phyloP scores from a whole-genome alignment of 257 asterid genomes.

The Gardenia jasminoides region DNA sequence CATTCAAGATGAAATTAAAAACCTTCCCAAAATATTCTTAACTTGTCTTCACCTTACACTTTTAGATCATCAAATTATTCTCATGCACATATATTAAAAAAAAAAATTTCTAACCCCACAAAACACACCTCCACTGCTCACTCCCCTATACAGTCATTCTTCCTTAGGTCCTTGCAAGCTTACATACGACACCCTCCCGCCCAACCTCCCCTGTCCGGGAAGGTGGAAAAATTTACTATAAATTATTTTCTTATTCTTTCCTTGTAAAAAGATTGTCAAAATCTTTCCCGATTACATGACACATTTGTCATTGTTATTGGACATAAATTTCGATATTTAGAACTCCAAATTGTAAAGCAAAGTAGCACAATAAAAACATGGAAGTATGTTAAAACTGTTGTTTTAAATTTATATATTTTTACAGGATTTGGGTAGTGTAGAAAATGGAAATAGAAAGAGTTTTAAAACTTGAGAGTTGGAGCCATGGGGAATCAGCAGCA shows the following conservation, averaged over 20 bases:
- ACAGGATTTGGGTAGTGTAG: conserved; percentile 23
- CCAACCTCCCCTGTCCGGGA: background rate
- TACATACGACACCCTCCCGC: background rate
- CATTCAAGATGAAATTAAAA: too few relatives aligned
- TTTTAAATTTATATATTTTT: background rate
- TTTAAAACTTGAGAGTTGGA: conserved; percentile 15
- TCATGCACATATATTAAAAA: background rate
- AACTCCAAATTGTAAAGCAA: conserved; percentile 7
- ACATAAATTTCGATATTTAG: background rate
- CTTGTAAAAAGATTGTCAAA: background rate
- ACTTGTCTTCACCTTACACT: background rate
- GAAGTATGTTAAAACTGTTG: background rate
- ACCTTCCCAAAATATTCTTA: conserved; percentile 2
- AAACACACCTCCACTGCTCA: conserved; percentile 32
- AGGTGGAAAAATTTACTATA: too few relatives aligned
- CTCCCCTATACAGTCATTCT: conserved; percentile 20
- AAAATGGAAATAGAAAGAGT: conserved; percentile 3
- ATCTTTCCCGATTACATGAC: conserved; percentile 16
- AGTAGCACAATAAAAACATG: background rate
- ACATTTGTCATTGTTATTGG: background rate
- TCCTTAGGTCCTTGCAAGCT: background rate
- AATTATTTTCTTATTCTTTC: background rate
- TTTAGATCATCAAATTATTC: conserved; percentile 1
- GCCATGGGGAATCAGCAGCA: conserved; percentile 37
- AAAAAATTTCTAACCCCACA: conserved; percentile 27